Base-by-base conservation (phyloP, 2,329 filamentous ascomycete species). In the Lomentospora prolificans region DNA sequence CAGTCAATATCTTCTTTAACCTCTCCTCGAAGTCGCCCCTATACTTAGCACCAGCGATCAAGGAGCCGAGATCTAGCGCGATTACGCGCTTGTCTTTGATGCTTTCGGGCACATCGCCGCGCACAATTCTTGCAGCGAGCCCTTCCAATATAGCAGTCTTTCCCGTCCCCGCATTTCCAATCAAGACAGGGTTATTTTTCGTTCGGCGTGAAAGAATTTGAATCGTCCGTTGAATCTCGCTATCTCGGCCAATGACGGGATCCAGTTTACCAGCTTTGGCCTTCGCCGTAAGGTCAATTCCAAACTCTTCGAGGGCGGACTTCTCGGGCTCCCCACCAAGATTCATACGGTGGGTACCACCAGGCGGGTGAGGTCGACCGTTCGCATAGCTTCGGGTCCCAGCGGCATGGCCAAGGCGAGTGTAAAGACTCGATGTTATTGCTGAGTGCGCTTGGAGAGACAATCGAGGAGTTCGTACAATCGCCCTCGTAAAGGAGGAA, bases 21-120 rank as follows among this genome's bases (percentile, higher is more conserved):
- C 94, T 79, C 67, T 99, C 94, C 67, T 99, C 94, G 58, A 99
- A 97, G 64, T 99, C 94, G 51, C 94, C 94, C 51, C 94, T 77
- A 64, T 94, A 99, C 66, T 96, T 97, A 46, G 94, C 91, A 51
- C 94, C 94, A 1, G 94, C 94, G 63, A 99, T 96, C 14, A 99
- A 80, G 33, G 89, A 90, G 2, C 94, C 94, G 4, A 99, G 77
- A 64, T 99, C 94, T 36, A 97, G 72, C 5, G 86, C 82, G 56
- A 97, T 82, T 24, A 99, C 92, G 55, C 85, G 79, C 70, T 97
- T 97, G 63, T 96, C 86, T 71, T 96, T 96, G 68, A 99, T 87
- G 62, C 89, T 95, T 70, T 97, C 94, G 0, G 94, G 92, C 0
- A 97, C 91, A 70, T 96, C 92, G 2, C 92, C 92, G 60, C 85